Percentiles rank a stretch among this genome's conserved stretches.
These are phyloP conservation scores for Pichia californica DNA, from an alignment of 805 yeast species.

Conservation along the genomic window DNA sequence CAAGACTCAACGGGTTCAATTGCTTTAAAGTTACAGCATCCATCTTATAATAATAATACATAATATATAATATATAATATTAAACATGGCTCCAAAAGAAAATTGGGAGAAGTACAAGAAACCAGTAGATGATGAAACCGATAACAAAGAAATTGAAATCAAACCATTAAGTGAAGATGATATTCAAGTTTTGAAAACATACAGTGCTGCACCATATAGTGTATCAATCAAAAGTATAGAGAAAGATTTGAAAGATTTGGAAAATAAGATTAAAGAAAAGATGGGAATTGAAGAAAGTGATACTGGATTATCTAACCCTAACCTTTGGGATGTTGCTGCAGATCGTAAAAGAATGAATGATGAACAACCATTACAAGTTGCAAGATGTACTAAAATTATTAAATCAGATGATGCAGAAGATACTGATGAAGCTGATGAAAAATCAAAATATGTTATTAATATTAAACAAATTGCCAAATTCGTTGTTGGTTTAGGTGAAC, in stretches of 20 bases:
- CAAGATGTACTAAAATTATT: conserved; percentile 96
- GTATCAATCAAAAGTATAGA: conserved; percentile 73
- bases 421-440: conserved; percentile 49
- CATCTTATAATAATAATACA: too few species aligned
- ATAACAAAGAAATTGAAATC: conserved; percentile 61
- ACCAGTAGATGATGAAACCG: conserved; percentile 61
- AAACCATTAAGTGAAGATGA: conserved; percentile 92
- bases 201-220: conserved; percentile 97
- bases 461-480: conserved; percentile 97
- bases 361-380: conserved; percentile 96
- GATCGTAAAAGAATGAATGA: conserved; percentile 89
- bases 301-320: conserved; percentile 96
- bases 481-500: conserved; percentile 93
- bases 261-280: conserved; percentile 84
- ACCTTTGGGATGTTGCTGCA: conserved; percentile 95
- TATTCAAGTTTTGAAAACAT: conserved; percentile 93
- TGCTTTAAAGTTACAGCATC: too few species aligned
- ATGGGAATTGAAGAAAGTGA: conserved; percentile 93
- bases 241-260: conserved; percentile 78
- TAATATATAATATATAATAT: not conserved
- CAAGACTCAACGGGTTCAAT: too few species aligned
- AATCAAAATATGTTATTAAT: conserved; percentile 89
- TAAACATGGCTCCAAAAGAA: conserved; percentile 91
- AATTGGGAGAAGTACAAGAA: conserved; percentile 98
- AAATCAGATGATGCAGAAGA: conserved; percentile 44